phyloP scores from a whole-genome alignment of 306 rosid genomes.

The Canavalia gladiata region DNA sequence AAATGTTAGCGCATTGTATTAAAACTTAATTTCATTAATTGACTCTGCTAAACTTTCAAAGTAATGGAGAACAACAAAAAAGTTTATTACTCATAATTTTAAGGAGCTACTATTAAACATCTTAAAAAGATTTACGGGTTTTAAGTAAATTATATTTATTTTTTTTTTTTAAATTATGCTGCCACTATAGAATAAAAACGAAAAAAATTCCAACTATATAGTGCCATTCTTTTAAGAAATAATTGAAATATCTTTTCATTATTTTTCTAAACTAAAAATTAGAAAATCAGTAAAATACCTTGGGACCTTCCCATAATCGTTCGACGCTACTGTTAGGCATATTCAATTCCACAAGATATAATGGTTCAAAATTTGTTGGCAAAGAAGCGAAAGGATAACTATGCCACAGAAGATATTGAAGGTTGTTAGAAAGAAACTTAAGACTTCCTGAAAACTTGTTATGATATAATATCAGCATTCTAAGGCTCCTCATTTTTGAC shows the following conservation, averaged over 20 bases:
- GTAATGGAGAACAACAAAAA: no score
- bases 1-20: no score
- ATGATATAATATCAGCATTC: background rate
- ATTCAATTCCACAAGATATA: background rate
- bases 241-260: background rate
- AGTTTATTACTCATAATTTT: no score
- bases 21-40: background rate
- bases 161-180: no score
- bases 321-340: background rate
- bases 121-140: no score
- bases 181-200: no score
- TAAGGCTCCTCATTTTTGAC: background rate
- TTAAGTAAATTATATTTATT: no score
- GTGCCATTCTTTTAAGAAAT: no score
- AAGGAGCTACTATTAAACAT: no score
- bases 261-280: background rate
- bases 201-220: no score
- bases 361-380: slow-evolving; percentile 9
- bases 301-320: slow-evolving; percentile 29
- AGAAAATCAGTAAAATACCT: background rate
- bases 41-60: background rate
- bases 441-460: background rate
- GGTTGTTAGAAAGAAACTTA: background rate
- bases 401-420: background rate
- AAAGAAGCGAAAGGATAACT: background rate